Conservation (phyloP, 2,329 filamentous ascomycete species). For the Juglanconis oblonga region DNA sequence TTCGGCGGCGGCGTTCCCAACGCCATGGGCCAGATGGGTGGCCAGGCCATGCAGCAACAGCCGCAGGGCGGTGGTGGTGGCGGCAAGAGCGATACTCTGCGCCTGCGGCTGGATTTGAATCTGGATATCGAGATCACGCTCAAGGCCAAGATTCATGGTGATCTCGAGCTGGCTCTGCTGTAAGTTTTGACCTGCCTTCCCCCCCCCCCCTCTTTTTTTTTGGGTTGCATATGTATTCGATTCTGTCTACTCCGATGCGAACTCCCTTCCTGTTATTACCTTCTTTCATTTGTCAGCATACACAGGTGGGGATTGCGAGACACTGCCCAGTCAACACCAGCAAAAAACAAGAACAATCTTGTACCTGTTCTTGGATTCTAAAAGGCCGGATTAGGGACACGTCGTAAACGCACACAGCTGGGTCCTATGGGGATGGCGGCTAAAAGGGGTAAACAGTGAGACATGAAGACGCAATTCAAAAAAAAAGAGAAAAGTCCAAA, state of each 20-base stretch:
- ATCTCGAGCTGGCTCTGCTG: conserved; percentile 72
- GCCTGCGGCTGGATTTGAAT: conserved; percentile 74
- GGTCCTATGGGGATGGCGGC: conserved; percentile 11
- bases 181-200: conserved; percentile 33
- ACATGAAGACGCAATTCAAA: background rate
- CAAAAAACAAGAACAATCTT: background rate
- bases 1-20: conserved; percentile 39
- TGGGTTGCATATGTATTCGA: background rate
- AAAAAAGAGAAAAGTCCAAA: background rate
- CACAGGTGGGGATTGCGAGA: background rate
- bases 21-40: conserved; percentile 33
- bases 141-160: conserved; percentile 82
- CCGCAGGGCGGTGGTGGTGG: conserved; percentile 27
- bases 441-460: conserved; percentile 18
- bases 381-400: conserved; percentile 18
- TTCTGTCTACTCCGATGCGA: background rate
- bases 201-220: conserved; percentile 1
- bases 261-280: background rate
- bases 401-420: conserved; percentile 11
- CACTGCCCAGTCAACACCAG: background rate
- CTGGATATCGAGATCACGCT: conserved; percentile 81
- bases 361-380: conserved; percentile 17
- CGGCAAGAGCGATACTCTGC: conserved; percentile 64
- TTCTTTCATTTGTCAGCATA: background rate
- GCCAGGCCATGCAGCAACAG: conserved; percentile 3